These are phyloP conservation scores for Dryas octopetala DNA, from an alignment of 306 rosid genomes.

Conservation along the genomic window DNA sequence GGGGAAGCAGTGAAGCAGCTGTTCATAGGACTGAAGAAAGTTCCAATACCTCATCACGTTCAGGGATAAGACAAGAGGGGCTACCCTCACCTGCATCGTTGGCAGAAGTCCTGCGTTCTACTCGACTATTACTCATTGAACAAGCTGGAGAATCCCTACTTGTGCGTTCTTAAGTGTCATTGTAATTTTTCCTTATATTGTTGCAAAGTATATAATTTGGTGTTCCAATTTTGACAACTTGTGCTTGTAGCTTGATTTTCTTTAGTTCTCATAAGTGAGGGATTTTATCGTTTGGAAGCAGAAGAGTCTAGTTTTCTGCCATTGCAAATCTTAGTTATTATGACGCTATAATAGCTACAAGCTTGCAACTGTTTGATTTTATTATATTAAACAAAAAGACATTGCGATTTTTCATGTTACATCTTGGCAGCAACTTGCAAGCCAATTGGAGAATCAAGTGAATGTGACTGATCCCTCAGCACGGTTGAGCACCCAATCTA, in stretches of 20 bases:
- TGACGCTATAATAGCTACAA: constrained; percentile 8
- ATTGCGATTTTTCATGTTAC: constrained; percentile 27
- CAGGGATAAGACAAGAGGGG: constrained; percentile 47
- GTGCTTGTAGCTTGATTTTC: constrained; percentile 6
- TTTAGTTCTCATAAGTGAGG: neutral
- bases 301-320: neutral
- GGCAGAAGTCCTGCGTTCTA: constrained; percentile 84
- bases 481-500: constrained; percentile 64
- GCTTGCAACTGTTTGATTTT: constrained; percentile 20
- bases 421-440: constrained; percentile 66
- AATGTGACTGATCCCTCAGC: constrained; percentile 55
- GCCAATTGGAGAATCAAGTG: constrained; percentile 81
- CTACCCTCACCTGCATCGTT: constrained; percentile 76
- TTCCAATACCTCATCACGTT: constrained; percentile 41
- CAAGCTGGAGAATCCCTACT: constrained; percentile 73
- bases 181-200: constrained; percentile 7
- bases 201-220: neutral
- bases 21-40: constrained; percentile 47
- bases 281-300: neutral
- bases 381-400: constrained; percentile 20
- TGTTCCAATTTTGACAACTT: neutral
- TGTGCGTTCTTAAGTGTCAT: constrained; percentile 49
- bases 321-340: neutral
- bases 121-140: constrained; percentile 62
- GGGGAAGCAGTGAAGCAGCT: constrained; percentile 46